Percentiles rank a stretch among this genome's conserved stretches.
Evolutionary conservation across 768 basidiomycete genomes (phyloP).

Genomic region (Auriscalpium microsporum): DNA sequence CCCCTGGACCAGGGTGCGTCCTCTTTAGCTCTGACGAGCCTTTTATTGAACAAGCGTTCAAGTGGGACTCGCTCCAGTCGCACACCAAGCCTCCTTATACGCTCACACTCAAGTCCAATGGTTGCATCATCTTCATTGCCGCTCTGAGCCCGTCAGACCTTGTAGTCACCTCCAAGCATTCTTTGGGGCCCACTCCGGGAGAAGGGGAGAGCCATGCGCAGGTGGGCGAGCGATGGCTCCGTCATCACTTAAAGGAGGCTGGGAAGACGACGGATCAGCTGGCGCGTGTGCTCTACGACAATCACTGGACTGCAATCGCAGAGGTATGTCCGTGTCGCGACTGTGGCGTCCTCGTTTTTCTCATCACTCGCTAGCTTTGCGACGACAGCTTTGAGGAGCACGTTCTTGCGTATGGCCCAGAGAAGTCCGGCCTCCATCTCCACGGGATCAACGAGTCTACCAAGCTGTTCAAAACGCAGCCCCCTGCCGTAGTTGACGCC

Average conservation of each 20-base stretch:
- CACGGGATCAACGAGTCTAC: conserved; percentile 81
- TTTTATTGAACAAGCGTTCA: background rate
- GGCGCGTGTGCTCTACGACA: conserved; percentile 66
- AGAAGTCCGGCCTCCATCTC: conserved; percentile 83
- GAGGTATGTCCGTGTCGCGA: conserved; percentile 51
- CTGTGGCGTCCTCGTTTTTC: background rate
- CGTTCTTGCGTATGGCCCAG: conserved; percentile 73
- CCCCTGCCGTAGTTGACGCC: conserved; percentile 54
- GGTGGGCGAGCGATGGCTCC: conserved; percentile 79
- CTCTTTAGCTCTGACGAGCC: background rate
- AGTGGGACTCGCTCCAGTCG: conserved; percentile 71
- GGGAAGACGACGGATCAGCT: conserved; percentile 68
- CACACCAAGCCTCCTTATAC: conserved; percentile 75
- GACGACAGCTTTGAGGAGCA: conserved; percentile 98
- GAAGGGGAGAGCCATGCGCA: conserved; percentile 60
- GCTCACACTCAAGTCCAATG: conserved; percentile 89
- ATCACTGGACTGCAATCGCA: conserved; percentile 82
- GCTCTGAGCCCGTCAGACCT: conserved; percentile 70
- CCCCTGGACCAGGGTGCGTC: conserved; percentile 82
- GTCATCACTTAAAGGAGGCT: conserved; percentile 48
- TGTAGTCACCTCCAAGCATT: conserved; percentile 88
- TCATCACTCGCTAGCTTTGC: conserved; percentile 61
- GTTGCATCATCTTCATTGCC: conserved; percentile 93
- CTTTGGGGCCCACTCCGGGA: conserved; percentile 52
- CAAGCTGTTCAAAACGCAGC: conserved; percentile 60